Evolutionary conservation across 2,329 filamentous ascomycete species (phyloP), one percentile per base, ranked within the genome.

Genomic region (Mycosphaerella arachidis): DNA sequence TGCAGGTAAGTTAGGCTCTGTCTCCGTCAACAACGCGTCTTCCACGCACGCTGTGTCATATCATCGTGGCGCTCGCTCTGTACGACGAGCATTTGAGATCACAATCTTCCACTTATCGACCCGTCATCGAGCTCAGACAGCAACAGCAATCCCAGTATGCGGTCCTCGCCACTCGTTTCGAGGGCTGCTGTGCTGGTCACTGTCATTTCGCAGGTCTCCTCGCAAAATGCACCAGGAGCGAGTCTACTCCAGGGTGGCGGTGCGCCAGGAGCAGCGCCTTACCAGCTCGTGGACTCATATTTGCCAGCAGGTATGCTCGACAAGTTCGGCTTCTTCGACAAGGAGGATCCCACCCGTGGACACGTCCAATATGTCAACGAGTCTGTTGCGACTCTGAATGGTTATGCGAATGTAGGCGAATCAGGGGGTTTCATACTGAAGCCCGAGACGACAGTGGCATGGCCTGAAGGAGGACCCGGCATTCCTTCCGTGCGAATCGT

Each of bases 341-440:
- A 45, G 3, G 66, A 65, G 13, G 73, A 74, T 60, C 72, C 70
- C 4, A 75, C 73, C 8, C 65, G 67, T 48, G 66, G 69, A 13
- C 67, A 68, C 56, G 73, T 76, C 1, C 69, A 74, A 60, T 81
- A 78, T 64, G 77, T 81, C 20, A 72, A 76, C 63, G 66, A 70
- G 50, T 58, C 68, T 0, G 71, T 75, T 1, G 75, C 75, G 2
- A 52, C 60, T n/a, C 60, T 64, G 1, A 73, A 75, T 61, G 70
- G 70, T 48, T 72, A 71, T 40, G 65, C 57, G 10, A 60, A 66
- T 3, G 63, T 60, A 1, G 64, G 62, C 30, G 55, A 62, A 33
- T 35, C 24, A 20, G 37, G 46, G 24, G 66, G 65, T n/a, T 66
- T 68, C n/a, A 64, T 68, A 31, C 67, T 76, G 31, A 71, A 69